A percentile compares a stretch with the other conserved stretches of the same genome.
These are phyloP conservation scores for Dactylis glomerata DNA, from an alignment of 176 grass and related monocot genomes.

Conservation along the genomic window DNA sequence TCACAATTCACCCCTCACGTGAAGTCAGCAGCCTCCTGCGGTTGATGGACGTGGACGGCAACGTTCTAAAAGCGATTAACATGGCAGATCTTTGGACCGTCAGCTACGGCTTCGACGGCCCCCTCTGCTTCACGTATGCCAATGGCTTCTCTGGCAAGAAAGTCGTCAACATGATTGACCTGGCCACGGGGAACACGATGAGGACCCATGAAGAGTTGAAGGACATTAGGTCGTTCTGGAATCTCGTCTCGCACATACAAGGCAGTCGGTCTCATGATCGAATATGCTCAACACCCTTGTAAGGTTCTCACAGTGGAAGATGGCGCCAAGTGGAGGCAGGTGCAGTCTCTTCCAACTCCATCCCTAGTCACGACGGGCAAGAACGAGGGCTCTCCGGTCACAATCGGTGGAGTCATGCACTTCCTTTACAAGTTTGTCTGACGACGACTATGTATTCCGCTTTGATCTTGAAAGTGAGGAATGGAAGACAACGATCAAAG, in stretches of 20 bases:
- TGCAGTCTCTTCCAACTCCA: not conserved
- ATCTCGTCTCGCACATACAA: not conserved
- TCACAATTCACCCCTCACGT: no score
- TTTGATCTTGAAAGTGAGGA: not conserved
- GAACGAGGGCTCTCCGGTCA: no score
- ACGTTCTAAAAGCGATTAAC: not conserved
- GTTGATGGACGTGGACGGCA: not conserved
- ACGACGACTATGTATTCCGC: not conserved
- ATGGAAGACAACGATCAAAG: not conserved
- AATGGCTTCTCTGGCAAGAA: accelerated
- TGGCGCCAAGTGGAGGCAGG: not conserved
- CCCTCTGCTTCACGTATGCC: not conserved
- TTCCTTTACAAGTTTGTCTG: not conserved
- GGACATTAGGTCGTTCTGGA: accelerated
- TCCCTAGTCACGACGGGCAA: not conserved
- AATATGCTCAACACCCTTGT: not conserved
- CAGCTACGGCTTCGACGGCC: not conserved
- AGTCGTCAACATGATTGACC: not conserved
- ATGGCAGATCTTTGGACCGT: not conserved
- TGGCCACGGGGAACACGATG: not conserved
- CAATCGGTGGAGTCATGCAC: not conserved
- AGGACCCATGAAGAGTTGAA: not conserved
- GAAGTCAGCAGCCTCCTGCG: not conserved
- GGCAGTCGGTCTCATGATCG: not conserved
- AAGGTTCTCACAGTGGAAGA: not conserved